Evolutionary conservation across 768 basidiomycete genomes (phyloP).

Genomic region (Termitomyces sp.): DNA sequence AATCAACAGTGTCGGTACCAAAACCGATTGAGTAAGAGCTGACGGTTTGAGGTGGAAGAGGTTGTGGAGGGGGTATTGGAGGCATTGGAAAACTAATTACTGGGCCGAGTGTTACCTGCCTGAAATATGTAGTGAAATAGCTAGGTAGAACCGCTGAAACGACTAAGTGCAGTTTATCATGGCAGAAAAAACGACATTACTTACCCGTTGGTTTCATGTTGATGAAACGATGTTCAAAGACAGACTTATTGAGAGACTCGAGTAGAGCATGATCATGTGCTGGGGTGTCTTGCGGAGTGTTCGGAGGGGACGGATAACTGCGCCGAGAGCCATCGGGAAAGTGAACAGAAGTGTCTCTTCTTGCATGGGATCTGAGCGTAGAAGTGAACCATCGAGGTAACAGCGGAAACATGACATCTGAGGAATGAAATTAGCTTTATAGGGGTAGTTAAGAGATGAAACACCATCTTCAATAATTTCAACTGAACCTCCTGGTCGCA

Average conservation of each 20-base stretch:
- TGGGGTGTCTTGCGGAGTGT: conserved; percentile 25
- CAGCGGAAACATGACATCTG: conserved; percentile 72
- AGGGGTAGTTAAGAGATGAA: conserved; percentile 5
- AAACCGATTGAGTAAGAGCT: conserved; percentile 33
- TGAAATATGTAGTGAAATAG: conserved; percentile 68
- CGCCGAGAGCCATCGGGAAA: conserved; percentile 42
- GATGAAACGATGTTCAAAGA: conserved; percentile 68
- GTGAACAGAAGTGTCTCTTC: conserved; percentile 43
- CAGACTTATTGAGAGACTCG: conserved; percentile 59
- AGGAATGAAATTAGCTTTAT: not conserved
- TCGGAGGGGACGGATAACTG: conserved; percentile 27
- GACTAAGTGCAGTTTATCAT: not conserved
- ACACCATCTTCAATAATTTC: conserved; percentile 73
- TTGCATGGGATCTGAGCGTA: conserved; percentile 51
- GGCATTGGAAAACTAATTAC: conserved; percentile 65
- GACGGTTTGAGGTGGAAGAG: conserved; percentile 41
- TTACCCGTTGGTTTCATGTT: conserved; percentile 64
- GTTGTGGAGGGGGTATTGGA: conserved; percentile 56
- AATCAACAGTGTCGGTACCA: conserved; percentile 26
- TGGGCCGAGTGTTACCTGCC: conserved; percentile 57
- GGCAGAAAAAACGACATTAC: conserved; percentile 6
- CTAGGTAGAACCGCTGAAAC: conserved; percentile 56
- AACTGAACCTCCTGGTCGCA: conserved; percentile 63
- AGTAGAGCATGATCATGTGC: conserved; percentile 66
- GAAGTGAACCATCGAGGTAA: conserved; percentile 76